Evolutionary conservation across 176 grass and related monocot species (phyloP).

Genomic region (Paspalum vaginatum): DNA sequence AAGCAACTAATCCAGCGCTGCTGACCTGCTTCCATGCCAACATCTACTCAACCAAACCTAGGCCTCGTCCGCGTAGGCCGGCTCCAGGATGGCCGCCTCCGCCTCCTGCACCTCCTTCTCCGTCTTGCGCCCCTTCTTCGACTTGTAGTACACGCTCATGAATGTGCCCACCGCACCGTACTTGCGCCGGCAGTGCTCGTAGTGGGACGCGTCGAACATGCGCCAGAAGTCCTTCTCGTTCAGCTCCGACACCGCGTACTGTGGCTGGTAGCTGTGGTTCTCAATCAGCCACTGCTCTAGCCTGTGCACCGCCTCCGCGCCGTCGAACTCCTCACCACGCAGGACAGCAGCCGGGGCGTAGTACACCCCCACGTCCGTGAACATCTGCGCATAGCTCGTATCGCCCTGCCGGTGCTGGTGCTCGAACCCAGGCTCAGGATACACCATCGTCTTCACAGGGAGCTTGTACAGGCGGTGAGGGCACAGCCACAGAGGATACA

Average conservation of each 20-base stretch:
- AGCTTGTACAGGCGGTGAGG: constrained; percentile 93
- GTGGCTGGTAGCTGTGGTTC: constrained; percentile 97
- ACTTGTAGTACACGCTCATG: constrained; percentile 98
- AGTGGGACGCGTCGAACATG: constrained; percentile 92
- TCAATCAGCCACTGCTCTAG: constrained; percentile 92
- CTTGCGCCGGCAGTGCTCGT: constrained; percentile 79
- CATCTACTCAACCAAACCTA: background rate
- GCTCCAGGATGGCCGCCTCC: constrained; percentile 85
- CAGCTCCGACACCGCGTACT: constrained; percentile 90
- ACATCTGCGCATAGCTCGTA: constrained; percentile 88
- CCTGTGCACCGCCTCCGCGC: constrained; percentile 58
- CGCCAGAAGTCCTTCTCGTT: constrained; percentile 98
- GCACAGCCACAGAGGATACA: constrained; percentile 93
- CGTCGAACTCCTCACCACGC: constrained; percentile 75
- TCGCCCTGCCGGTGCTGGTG: constrained; percentile 89
- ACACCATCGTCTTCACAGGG: constrained; percentile 89
- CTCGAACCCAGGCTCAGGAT: constrained; percentile 84
- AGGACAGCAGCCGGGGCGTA: constrained; percentile 69
- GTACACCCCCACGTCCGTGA: constrained; percentile 88
- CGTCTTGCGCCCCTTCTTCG: constrained; percentile 95
- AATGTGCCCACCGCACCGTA: constrained; percentile 83
- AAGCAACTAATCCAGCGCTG: background rate
- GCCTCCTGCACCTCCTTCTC: constrained; percentile 99
- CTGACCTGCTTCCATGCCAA: background rate
- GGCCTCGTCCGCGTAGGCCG: constrained; percentile 75